These are phyloP conservation scores for Rhizophagus sp. DNA, from an alignment of 192 early-diverging fungal genomes.

Conservation along the genomic window DNA sequence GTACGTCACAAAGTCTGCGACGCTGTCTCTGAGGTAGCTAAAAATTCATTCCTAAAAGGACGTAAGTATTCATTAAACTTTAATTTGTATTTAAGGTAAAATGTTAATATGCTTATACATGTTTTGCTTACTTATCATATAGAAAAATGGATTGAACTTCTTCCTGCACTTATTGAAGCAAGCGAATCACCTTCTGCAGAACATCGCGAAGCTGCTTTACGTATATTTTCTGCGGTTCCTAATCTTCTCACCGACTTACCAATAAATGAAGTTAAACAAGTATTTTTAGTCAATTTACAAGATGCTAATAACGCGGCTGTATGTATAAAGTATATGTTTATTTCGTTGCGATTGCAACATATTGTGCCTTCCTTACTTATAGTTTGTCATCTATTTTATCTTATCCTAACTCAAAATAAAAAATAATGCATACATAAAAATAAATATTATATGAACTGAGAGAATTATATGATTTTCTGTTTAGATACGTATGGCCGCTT, in stretches of 20 bases:
- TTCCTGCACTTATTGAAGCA: conserved; percentile 79
- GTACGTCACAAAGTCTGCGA: conserved; percentile 94
- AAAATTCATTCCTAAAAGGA: conserved; percentile 51
- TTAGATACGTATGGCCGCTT: conserved; percentile 72
- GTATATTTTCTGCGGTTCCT: conserved; percentile 85
- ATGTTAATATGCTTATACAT: neutral
- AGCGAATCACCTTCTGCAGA: conserved; percentile 71
- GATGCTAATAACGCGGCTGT: conserved; percentile 59
- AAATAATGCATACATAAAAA: no score
- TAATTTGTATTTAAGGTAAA: neutral
- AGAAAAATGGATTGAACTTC: conserved; percentile 83
- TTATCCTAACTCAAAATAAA: no score
- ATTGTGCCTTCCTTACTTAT: no score
- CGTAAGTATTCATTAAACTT: conserved; percentile 40
- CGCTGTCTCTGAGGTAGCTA: conserved; percentile 87
- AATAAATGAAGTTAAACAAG: conserved; percentile 64
- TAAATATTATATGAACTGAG: neutral
- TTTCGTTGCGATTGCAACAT: no score
- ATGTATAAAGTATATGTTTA: neutral
- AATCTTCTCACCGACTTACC: conserved; percentile 74
- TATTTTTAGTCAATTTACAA: conserved; percentile 74
- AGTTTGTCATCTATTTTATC: no score
- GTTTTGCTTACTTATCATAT: conserved; percentile 16
- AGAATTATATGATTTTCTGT: neutral
- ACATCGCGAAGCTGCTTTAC: conserved; percentile 87